Evolutionary conservation across 2,329 filamentous ascomycete genomes (phyloP), one percentile per base, ranked within the genome.

Genomic region (Pyrenophora seminiperda): DNA sequence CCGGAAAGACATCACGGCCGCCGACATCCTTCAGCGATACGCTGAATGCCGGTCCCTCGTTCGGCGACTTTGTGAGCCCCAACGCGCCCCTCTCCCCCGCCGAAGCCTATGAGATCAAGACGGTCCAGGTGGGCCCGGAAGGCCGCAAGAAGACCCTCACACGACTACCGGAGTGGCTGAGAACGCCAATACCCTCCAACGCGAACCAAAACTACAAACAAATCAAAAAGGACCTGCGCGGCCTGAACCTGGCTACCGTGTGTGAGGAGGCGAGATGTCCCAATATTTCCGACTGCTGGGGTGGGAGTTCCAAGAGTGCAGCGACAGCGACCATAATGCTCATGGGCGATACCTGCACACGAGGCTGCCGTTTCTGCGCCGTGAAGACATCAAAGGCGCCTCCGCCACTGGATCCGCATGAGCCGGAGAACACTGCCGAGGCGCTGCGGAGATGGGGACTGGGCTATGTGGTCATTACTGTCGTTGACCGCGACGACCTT

Each of bases 281-380:
- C 54, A 99, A 99, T 75, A 96, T 99, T 54, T 91, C 89, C 57
- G 93, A 97, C 73, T 99, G 94, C 79, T 99, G 94, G 94, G 94
- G 94, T 54, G 94, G 94, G 27, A 85, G 81, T 69, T 85, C 88
- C 73, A 96, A 96, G 78, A 87, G 85, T 59, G 88, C 91, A 19
- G 94, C 94, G 4, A 99, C 94, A 24, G 94, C 94, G 2, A 99
- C 94, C 9, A 97, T 99, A 75, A 99, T 99, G 94, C 79, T 99
- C 39, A 97, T 97, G 92, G 94, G 94, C 58, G 94, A 99, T 74
- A 97, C 93, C 7, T 99, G 94, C 76, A 99, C 94, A 14, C 84
- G 94, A 53, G 94, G 93, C 14, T 99, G 94, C 76, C 85, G 94
- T 44, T 99, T 99, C 80, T 99, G 94, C 81, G 91, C 88, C 59